Base-by-base conservation (phyloP, 768 basidiomycete genomes). In the Boletus edulis region DNA sequence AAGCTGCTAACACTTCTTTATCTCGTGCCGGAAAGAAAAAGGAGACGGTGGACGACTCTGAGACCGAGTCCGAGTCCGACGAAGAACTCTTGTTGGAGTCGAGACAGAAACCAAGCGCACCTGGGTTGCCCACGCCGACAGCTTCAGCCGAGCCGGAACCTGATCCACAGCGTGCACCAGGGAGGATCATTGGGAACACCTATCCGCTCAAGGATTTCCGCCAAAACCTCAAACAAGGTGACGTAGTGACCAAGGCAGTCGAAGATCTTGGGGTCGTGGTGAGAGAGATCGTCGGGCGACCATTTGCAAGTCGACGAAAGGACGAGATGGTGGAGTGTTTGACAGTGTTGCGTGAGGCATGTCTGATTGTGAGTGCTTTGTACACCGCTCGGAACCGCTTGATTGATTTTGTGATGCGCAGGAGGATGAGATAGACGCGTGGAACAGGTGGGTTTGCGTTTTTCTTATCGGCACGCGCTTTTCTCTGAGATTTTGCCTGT, bases 361-460 rank as follows among this genome's bases (percentile, higher is more conserved):
- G 84, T 24, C 67, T 91, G 59, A 78, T 78, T 73, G 88, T 87
- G 55, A 46, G 80, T 66, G 27, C 29, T 39, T 41, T 12, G 20
- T 49, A 32, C 38, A 29, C 15, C 29, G 20, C 27, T 48, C n/a
- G 38, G 13, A 32, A 17, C 24, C 20, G 15, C 44, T 43, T 11
- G 42, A 32, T 29, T 22, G 40, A 39, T 56, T 44, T 14, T 42
- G 13, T 32, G n/a, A 13, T 34, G 18, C 34, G 27, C 59, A 91
- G 83, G 88, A 92, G 72, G 89, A 92, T 68, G 89, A 93, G 68
- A 81, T 92, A 37, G 86, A 88, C 43, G 81, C 81, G 32, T 94
- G 91, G 91, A 93, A 94, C 70, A 72, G 65, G 86, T 87, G 59
- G 60, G 81, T 75, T 15, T 37, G 44, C n/a, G 46, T 22, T 14